phyloP scores from a whole-genome alignment of 108 stramenopile genomes.

The Cyclotella kingstonii region DNA sequence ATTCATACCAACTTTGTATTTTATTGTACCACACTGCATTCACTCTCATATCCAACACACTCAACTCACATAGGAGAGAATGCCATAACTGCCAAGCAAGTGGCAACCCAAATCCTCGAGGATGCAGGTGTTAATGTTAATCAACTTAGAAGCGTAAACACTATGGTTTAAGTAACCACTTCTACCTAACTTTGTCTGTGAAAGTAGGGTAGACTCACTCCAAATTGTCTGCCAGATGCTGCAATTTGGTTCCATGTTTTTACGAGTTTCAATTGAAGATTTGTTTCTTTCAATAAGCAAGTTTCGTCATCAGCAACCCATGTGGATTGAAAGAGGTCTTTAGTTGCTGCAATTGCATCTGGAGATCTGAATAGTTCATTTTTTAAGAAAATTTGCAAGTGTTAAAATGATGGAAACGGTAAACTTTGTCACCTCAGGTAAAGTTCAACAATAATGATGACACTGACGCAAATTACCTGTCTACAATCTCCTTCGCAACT shows the following conservation, averaged over 20 bases:
- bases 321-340: constrained; percentile 76
- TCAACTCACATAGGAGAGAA: too few relatives aligned
- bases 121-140: constrained; percentile 60
- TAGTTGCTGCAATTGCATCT: constrained; percentile 79
- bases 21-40: too few relatives aligned
- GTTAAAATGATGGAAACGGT: too few relatives aligned
- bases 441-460: not conserved
- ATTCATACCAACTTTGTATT: too few relatives aligned
- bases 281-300: constrained; percentile 67
- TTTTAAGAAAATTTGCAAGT: too few relatives aligned
- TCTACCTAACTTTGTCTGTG: constrained; percentile 43
- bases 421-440: not conserved
- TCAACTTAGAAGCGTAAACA: constrained; percentile 38
- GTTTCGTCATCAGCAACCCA: constrained; percentile 67
- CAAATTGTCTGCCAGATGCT: constrained; percentile 74
- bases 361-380: constrained; percentile 53
- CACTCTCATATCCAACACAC: too few relatives aligned
- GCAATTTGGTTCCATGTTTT: constrained; percentile 84
- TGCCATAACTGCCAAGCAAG: constrained; percentile 62
- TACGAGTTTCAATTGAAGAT: constrained; percentile 67
- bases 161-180: too few relatives aligned
- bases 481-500: constrained; percentile 62
- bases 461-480: constrained; percentile 20
- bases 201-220: constrained; percentile 70
- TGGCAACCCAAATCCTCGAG: constrained; percentile 58